Base-by-base conservation (phyloP, 1,139 yeast species). In the Oligophagozyma castellii region DNA sequence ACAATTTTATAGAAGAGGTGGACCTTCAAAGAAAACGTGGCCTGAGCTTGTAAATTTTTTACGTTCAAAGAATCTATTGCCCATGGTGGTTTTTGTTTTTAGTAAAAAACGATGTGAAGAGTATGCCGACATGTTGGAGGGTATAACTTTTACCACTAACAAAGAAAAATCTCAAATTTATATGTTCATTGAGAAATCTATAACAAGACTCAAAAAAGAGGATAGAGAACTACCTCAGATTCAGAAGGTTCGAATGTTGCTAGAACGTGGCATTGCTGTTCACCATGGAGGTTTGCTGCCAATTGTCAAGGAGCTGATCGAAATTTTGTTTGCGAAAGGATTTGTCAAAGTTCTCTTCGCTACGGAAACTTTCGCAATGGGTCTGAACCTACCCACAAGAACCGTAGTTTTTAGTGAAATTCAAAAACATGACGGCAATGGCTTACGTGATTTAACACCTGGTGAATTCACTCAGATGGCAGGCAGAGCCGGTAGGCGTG, bases 381-480 rank as follows among this genome's bases (percentile, higher is more conserved):
- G 99, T 8, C 68, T 89, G 46, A 89, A 89, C 51, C 69, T 89
- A 61, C 99, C 99, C 15, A 92, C 98, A 0, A 76, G 93, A 55
- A 89, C 98, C 0, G 99, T 89, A 25, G 89, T 89, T 2, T 89
- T 89, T 53, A 70, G 86, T 35, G 80, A 78, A 27, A 61, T 76
- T 28, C 63, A 92, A 44, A 89, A 89, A 47, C 94, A 84, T 51
- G 98, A 89, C 51, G 96, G 96, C 24, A 67, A 74, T 27, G 68
- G 69, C 0, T 75, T 81, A 55, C 68, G 99, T 52, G 70, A 76
- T 46, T 61, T 89, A 36, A 63, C 78, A 7, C 95, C 98, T 0
- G 98, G 98, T 26, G 98, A 89, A 52, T 89, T 86, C 52, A 92
- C 95, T 1, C 98, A 89, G 57, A 89, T 92, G 98, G 86, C 96